Conservation (phyloP, 129 eudicot species). For the Heracleum sosnowskyi region DNA sequence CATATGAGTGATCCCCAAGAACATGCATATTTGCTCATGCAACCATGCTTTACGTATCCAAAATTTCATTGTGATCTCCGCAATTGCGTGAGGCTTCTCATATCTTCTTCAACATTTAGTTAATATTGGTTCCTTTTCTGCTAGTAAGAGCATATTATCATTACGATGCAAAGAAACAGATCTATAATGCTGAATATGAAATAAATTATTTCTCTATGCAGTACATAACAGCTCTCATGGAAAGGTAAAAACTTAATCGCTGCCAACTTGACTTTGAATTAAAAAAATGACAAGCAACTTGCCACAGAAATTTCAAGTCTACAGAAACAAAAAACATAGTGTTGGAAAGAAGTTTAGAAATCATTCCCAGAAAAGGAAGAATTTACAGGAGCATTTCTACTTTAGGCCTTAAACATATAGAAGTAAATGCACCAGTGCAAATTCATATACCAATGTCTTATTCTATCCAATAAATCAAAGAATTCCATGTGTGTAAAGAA, state of each 20-base stretch:
- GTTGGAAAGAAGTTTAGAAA: neutral
- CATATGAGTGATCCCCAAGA: neutral
- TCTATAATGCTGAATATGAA: neutral
- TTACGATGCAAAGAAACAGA: neutral
- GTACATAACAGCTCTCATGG: neutral
- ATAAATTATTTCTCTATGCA: neutral
- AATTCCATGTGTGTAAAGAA: neutral
- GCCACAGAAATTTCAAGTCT: neutral
- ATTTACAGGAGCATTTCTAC: neutral
- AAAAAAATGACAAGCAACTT: neutral
- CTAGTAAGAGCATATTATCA: constrained; percentile 12
- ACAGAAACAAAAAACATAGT: neutral
- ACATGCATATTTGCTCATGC: neutral
- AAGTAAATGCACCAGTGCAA: neutral
- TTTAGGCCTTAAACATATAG: neutral
- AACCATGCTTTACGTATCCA: constrained; percentile 1
- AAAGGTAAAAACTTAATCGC: neutral
- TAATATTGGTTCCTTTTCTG: constrained; percentile 66
- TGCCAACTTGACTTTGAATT: neutral
- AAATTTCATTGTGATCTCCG: constrained; percentile 25
- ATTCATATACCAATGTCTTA: neutral
- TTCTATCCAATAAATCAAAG: neutral
- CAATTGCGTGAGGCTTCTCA: constrained; percentile 58
- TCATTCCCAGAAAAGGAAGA: neutral
- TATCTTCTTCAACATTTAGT: constrained; percentile 54